Evolutionary conservation across 208 protist species (phyloP).

Genomic region (Leishmania arabica): DNA sequence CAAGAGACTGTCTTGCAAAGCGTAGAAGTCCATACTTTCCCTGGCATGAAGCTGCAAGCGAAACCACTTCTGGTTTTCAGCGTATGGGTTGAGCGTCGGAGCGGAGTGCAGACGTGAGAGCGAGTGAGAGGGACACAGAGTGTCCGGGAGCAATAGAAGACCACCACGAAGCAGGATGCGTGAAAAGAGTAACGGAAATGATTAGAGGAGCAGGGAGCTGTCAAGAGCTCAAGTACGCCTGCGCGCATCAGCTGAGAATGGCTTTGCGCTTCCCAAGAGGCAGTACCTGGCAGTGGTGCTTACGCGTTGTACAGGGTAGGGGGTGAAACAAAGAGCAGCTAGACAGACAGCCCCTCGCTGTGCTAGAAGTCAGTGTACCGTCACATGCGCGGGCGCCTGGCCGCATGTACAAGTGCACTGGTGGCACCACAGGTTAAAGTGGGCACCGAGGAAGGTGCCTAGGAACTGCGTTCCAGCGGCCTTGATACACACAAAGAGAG

Average conservation of each 20-base stretch:
- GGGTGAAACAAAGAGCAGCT: neutral
- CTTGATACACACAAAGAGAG: neutral
- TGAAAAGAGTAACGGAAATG: neutral
- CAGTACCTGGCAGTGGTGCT: neutral
- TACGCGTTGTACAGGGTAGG: neutral
- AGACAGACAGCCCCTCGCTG: neutral
- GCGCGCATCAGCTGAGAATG: neutral
- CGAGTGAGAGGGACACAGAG: neutral
- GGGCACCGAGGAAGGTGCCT: neutral
- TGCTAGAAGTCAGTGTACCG: neutral
- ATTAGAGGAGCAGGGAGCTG: neutral
- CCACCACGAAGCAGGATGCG: conserved; percentile 3
- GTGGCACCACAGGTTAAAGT: neutral
- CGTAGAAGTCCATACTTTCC: conserved; percentile 73
- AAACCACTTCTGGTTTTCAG: neutral
- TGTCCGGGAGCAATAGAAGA: neutral
- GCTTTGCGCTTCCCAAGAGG: neutral
- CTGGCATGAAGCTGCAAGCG: neutral
- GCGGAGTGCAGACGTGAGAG: conserved; percentile 3
- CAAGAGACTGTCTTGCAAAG: conserved; percentile 66
- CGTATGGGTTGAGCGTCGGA: neutral
- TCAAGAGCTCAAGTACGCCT: neutral
- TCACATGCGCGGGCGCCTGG: neutral
- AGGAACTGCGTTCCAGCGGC: neutral
- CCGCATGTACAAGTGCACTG: neutral